Conservation (phyloP, 345 rosid genomes). For the Odontarrhena argentea region DNA sequence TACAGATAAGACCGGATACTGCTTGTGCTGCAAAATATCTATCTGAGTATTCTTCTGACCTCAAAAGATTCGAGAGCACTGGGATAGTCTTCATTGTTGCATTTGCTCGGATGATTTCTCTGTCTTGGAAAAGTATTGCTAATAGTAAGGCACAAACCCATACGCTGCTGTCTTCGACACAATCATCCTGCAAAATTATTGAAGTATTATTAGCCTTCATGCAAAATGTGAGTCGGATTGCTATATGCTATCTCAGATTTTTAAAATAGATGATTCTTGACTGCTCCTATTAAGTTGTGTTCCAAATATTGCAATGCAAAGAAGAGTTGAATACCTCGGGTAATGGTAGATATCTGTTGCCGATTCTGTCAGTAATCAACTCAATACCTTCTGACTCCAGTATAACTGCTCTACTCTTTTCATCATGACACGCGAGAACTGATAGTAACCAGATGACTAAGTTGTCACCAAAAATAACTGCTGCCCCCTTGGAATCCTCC, state of each 20-base stretch:
- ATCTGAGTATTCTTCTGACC: constrained; percentile 87
- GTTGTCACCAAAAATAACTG: constrained; percentile 67
- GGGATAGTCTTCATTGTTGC: constrained; percentile 94
- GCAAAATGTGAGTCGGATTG: constrained; percentile 14
- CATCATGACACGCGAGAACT: constrained; percentile 90
- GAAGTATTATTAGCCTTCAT: background rate
- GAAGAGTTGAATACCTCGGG: constrained; percentile 64
- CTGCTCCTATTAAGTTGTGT: constrained; percentile 10
- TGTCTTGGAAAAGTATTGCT: constrained; percentile 90
- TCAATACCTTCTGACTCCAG: constrained; percentile 95
- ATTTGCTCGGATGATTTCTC: constrained; percentile 89
- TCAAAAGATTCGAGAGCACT: constrained; percentile 79
- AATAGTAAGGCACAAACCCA: constrained; percentile 97
- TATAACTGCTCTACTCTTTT: constrained; percentile 69
- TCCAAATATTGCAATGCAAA: constrained; percentile 8
- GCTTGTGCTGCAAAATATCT: constrained; percentile 99
- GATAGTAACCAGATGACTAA: constrained; percentile 91
- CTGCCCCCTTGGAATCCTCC: constrained; percentile 52
- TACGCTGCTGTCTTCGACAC: constrained; percentile 77
- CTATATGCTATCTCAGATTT: constrained; percentile 22
- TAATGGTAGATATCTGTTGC: constrained; percentile 56
- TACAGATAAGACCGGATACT: constrained; percentile 86
- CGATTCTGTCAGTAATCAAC: constrained; percentile 77
- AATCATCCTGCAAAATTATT: constrained; percentile 66
- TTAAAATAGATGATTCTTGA: background rate